A percentile compares a stretch with the other conserved stretches of the same genome.
phyloP scores from a whole-genome alignment of 2,329 filamentous ascomycete genomes.

The Capronia coronata region DNA sequence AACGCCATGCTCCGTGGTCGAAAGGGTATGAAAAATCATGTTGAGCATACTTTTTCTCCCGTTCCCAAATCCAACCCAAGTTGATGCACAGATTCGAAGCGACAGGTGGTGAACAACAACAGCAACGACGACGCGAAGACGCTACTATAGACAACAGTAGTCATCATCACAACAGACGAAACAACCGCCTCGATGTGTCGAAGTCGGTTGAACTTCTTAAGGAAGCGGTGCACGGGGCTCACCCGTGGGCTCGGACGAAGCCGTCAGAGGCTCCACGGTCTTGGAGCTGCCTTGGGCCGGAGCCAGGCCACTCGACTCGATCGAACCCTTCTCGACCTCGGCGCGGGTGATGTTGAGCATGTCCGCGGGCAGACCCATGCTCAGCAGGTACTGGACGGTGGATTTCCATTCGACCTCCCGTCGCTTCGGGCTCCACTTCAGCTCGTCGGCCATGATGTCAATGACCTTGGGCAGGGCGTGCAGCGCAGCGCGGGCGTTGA shows the following conservation, averaged over 20 bases:
- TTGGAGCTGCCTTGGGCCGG: constrained; percentile 9
- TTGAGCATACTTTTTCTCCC: not conserved
- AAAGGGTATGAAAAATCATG: not conserved
- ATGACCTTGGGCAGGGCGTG: constrained; percentile 80
- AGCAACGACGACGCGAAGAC: not conserved
- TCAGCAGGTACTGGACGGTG: constrained; percentile 51
- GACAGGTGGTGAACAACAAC: not conserved
- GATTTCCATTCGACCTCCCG: constrained; percentile 77
- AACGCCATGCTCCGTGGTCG: not conserved
- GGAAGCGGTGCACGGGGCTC: constrained; percentile 11
- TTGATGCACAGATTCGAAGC: not conserved
- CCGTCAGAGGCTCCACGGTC: constrained; percentile 8
- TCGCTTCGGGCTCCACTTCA: constrained; percentile 66
- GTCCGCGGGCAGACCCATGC: constrained; percentile 55
- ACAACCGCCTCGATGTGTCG: not conserved
- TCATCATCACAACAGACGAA: not conserved
- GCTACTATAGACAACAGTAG: no score
- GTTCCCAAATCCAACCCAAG: not conserved
- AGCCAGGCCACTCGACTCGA: constrained; percentile 5
- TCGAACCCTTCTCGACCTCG: constrained; percentile 41
- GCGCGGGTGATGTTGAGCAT: constrained; percentile 50
- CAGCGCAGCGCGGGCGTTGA: constrained; percentile 84
- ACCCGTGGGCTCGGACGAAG: constrained; percentile 8
- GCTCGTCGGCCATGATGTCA: constrained; percentile 79
- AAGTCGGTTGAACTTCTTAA: no score